Evolutionary conservation across 176 grass and related monocot genomes (phyloP), one percentile per base, ranked within the genome.

Genomic region (Chloris gayana): DNA sequence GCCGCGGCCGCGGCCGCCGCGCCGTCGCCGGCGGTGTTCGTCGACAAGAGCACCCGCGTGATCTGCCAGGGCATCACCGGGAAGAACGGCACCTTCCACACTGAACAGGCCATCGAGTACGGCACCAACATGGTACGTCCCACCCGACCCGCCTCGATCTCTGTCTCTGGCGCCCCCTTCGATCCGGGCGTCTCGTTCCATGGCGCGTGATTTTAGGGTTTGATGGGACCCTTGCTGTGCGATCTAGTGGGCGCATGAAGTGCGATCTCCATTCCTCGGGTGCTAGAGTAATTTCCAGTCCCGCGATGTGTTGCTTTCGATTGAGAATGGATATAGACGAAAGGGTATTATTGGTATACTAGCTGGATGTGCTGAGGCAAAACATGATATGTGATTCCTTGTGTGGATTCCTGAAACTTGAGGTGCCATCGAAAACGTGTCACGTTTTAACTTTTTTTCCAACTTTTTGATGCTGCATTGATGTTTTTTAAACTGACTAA

Each of bases 1-100:
- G 88, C 95, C 12, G 91, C 93, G 26, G 84, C 90, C 21, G 66
- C 92, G 5, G 77, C 91, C 26, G 76, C 96, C 56, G 85, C 84
- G 17, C 91, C 94, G 21, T 88, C 91, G 35, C 86, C 93, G 47
- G 88, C 97, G 51, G 97, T 99, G 14, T 99, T 99, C 84, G 84
- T 99, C 2, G 97, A 99, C 84, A 99, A 99, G 88, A 99, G 91
- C 93, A 99, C 97, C 77, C 97, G 97, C 75, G 97, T 99, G 83
- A 93, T 99, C 83, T 99, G 96, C 86, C 96, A 99, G 85, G 96
- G 96, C 70, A 99, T 99, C 88, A 99, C 96, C 63, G 92, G 96
- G 29, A 99, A 96, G 88, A 99, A 99, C 76, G 96, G 96, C 38
- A 99, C 96, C 42, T 99, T 99, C 84, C 96, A 99, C 88, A 99